A percentile compares a stretch with the other conserved stretches of the same genome.
Evolutionary conservation across 1,139 yeast genomes (phyloP).

Genomic region (Schizosaccharomyces versatilis): DNA sequence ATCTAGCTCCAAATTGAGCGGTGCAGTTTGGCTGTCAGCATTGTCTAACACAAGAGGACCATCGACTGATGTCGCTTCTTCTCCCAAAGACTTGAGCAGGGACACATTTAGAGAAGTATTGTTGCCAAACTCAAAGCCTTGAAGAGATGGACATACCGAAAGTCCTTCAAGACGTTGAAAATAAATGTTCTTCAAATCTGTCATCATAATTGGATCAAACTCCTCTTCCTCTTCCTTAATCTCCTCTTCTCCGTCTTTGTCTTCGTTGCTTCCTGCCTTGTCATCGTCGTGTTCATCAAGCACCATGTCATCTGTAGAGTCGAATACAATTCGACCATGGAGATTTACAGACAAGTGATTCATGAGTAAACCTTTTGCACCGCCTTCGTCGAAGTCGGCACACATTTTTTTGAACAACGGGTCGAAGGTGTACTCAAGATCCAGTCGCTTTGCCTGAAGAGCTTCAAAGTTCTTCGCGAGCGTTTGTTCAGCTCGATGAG

Average conservation of each 20-base stretch:
- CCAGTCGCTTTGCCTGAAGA: conserved; percentile 46
- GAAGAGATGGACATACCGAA: conserved; percentile 22
- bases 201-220: not conserved
- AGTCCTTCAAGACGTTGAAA: conserved; percentile 14
- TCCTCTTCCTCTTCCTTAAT: not conserved
- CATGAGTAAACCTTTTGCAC: conserved; percentile 61
- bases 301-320: conserved; percentile 20
- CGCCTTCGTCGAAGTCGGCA: conserved; percentile 89
- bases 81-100: not conserved
- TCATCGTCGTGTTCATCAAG: not conserved
- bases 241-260: not conserved
- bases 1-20: conserved; percentile 10
- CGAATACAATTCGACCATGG: conserved; percentile 43
- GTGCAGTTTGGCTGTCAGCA: not conserved
- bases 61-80: not conserved
- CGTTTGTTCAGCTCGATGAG: conserved; percentile 23
- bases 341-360: conserved; percentile 43
- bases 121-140: conserved; percentile 19
- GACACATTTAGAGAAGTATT: not conserved
- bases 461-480: conserved; percentile 34
- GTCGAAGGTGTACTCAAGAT: conserved; percentile 59
- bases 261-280: conserved; percentile 4
- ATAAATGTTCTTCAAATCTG: conserved; percentile 10
- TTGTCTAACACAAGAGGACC: not conserved
- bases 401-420: conserved; percentile 75